Conservation (phyloP, 176 grass and related monocot genomes). For the Phragmites australis region DNA sequence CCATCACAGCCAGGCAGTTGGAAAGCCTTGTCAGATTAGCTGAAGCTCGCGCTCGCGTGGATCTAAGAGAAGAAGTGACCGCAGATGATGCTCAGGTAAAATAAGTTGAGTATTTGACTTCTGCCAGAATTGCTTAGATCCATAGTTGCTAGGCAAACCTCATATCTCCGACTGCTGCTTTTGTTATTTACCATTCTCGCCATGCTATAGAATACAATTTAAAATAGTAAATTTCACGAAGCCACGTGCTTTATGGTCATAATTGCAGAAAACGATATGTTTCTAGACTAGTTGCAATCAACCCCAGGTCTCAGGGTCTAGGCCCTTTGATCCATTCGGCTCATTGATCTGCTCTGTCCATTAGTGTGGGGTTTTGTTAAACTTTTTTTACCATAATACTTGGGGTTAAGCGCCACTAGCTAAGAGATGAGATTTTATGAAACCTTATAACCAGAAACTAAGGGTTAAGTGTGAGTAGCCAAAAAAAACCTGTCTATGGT, state of each 20-base stretch:
- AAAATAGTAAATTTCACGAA: not conserved
- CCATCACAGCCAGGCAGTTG: conserved; percentile 89
- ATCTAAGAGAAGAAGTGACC: conserved; percentile 89
- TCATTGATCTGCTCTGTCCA: not conserved
- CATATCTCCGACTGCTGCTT: conserved; percentile 7
- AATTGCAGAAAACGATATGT: not conserved
- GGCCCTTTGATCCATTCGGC: not conserved
- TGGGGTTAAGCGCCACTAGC: not conserved
- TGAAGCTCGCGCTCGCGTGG: conserved; percentile 89
- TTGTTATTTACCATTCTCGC: conserved; percentile 23
- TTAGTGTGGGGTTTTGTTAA: not conserved
- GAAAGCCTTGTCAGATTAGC: conserved; percentile 95
- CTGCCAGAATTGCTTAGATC: conserved; percentile 43
- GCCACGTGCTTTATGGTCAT: not conserved
- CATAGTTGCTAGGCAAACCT: not conserved
- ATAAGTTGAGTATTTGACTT: conserved; percentile 19
- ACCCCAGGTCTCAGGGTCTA: not conserved
- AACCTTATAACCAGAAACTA: too few species aligned
- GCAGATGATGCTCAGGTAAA: conserved; percentile 69
- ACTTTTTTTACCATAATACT: not conserved
- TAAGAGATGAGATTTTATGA: not conserved
- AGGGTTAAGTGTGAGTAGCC: too few species aligned
- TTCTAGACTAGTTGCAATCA: not conserved
- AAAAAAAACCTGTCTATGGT: too few species aligned
- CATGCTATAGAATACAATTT: not conserved